Percentiles rank a stretch among this genome's conserved stretches.
Conservation (phyloP, 1,284 basidiomycete species). For the Puccinia novopanici region DNA sequence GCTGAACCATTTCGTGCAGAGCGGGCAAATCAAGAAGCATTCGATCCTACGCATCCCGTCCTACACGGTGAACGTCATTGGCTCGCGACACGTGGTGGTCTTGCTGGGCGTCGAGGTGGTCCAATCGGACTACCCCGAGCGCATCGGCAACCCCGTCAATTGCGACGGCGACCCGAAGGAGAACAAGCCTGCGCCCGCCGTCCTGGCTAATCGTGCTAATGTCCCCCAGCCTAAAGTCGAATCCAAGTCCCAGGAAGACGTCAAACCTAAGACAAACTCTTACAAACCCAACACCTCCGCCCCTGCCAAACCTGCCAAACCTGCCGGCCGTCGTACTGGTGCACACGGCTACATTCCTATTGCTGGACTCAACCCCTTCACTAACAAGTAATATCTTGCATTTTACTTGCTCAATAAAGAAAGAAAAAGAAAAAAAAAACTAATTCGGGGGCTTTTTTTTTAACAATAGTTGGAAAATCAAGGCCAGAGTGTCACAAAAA, state of each 20-base stretch:
- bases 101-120: conserved; percentile 73
- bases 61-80: conserved; percentile 78
- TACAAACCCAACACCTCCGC: conserved; percentile 55
- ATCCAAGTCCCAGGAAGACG: conserved; percentile 53
- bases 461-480: conserved; percentile 78
- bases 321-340: conserved; percentile 52
- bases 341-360: conserved; percentile 73
- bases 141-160: conserved; percentile 72
- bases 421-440: neutral
- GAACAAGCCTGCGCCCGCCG: conserved; percentile 52
- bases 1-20: conserved; percentile 75
- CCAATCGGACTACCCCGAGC: conserved; percentile 63
- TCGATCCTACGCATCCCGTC: conserved; percentile 73
- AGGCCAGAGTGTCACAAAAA: conserved; percentile 87
- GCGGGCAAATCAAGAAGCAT: conserved; percentile 71
- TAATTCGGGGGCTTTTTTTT: conserved; percentile 21
- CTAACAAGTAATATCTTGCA: conserved; percentile 70
- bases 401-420: neutral
- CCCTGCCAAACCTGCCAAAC: conserved; percentile 56
- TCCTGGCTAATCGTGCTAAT: conserved; percentile 54
- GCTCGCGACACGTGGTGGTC: conserved; percentile 72
- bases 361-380: conserved; percentile 91
- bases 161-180: conserved; percentile 58
- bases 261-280: conserved; percentile 52
- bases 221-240: conserved; percentile 54